These are phyloP conservation scores for Micractinium conductrix DNA, from an alignment of 139 green algal genomes.

Conservation along the genomic window DNA sequence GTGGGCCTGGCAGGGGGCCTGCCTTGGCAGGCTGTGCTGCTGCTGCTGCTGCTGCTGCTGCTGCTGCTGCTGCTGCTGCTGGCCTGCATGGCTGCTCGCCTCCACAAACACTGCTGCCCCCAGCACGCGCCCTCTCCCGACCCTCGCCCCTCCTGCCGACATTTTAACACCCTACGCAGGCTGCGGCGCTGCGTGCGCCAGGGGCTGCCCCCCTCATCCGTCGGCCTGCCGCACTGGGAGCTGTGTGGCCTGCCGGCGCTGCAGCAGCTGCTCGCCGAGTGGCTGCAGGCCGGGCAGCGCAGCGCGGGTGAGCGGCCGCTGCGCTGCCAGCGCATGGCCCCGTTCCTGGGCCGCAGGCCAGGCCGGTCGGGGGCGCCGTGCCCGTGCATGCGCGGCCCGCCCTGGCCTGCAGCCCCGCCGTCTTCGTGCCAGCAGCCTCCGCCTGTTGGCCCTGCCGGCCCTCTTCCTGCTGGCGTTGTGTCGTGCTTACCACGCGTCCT, in stretches of 20 bases:
- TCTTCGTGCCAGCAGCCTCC: too few relatives aligned
- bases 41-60: background rate
- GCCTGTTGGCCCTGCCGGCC: too few relatives aligned
- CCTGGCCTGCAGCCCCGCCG: too few relatives aligned
- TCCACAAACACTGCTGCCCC: too few relatives aligned
- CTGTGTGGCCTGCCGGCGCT: conserved; percentile 24
- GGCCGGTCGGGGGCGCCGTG: too few relatives aligned
- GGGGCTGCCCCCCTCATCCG: background rate
- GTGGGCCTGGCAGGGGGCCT: too few relatives aligned
- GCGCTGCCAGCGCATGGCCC: too few relatives aligned
- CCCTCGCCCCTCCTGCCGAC: background rate
- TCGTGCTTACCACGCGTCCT: too few relatives aligned
- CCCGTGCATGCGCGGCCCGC: too few relatives aligned
- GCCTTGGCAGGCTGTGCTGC: background rate
- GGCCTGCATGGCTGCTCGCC: background rate
- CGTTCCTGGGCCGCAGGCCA: too few relatives aligned
- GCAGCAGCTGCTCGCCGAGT: conserved; percentile 26
- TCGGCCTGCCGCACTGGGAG: conserved; percentile 24
- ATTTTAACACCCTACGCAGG: background rate
- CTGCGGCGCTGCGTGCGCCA: conserved; percentile 14
- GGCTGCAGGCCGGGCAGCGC: conserved; percentile 18
- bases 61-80: background rate
- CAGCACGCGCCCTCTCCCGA: background rate
- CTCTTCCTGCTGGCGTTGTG: too few relatives aligned
- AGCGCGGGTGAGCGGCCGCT: background rate